phyloP scores from a whole-genome alignment of 371 early-diverging fungal species.

The Circinella umbellata region DNA sequence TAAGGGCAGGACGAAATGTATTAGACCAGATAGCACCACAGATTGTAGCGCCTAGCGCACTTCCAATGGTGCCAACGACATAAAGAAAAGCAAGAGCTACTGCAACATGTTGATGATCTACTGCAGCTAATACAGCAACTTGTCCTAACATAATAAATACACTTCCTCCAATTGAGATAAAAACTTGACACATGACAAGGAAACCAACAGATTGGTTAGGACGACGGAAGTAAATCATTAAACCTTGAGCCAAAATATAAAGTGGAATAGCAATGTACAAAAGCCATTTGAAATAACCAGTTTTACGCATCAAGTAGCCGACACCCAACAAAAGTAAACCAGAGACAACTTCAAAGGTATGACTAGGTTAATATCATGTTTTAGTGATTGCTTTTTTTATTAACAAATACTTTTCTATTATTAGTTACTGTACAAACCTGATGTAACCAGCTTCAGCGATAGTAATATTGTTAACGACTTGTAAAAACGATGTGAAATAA shows the following conservation, averaged over 20 bases:
- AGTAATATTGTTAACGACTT: conserved; percentile 22
- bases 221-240: conserved; percentile 27
- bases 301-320: conserved; percentile 20
- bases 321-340: conserved; percentile 20
- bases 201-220: conserved; percentile 26
- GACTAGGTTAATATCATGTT: background rate
- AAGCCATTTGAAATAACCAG: conserved; percentile 22
- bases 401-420: no score
- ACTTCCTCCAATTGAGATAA: conserved; percentile 26
- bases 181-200: conserved; percentile 28
- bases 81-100: conserved; percentile 21
- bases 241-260: conserved; percentile 24
- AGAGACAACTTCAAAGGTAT: conserved; percentile 26
- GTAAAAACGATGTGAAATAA: conserved; percentile 23
- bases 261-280: conserved; percentile 23
- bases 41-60: conserved; percentile 23
- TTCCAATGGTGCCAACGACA: conserved; percentile 24
- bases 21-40: conserved; percentile 27
- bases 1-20: conserved; percentile 20
- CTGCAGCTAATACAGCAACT: conserved; percentile 24
- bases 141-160: conserved; percentile 26
- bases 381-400: no score
- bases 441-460: conserved; percentile 22
- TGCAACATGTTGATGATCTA: conserved; percentile 25
- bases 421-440: no score